Conservation (phyloP, 257 asterid genomes). For the Salvia hispanica region DNA sequence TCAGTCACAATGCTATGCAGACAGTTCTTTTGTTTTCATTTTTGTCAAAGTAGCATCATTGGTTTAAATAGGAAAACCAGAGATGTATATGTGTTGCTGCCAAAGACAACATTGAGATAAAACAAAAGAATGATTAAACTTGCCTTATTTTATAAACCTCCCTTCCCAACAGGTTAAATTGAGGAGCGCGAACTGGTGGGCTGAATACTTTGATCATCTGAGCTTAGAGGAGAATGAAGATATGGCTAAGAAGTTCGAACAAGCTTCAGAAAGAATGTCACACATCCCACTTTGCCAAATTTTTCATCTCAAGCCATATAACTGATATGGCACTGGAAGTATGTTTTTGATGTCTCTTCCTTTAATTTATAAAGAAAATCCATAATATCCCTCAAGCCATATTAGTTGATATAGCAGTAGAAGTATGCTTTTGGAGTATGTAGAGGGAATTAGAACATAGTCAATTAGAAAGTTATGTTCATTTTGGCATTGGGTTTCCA, state of each 20-base stretch:
- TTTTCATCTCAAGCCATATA: conserved; percentile 72
- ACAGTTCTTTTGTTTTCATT: neutral
- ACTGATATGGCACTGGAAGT: conserved; percentile 27
- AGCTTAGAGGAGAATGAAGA: conserved; percentile 78
- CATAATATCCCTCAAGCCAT: no score
- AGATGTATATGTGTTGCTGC: neutral
- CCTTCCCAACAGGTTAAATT: conserved; percentile 49
- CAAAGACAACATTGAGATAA: neutral
- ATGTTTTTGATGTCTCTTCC: neutral
- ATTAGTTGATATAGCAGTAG: no score
- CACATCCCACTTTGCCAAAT: conserved; percentile 64
- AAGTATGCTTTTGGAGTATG: no score
- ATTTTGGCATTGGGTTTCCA: neutral
- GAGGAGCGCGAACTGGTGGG: conserved; percentile 82
- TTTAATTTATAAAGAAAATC: neutral
- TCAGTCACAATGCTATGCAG: no score
- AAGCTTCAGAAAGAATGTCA: conserved; percentile 54
- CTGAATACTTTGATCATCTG: conserved; percentile 60
- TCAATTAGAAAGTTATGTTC: no score
- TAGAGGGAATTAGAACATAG: no score
- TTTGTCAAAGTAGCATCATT: neutral
- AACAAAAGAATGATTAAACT: neutral
- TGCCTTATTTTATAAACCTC: neutral
- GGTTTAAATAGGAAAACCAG: neutral
- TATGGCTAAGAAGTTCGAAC: conserved; percentile 61